Base-by-base conservation (phyloP, 2,329 filamentous ascomycete genomes). In the Ploettnerulaceae sp. region DNA sequence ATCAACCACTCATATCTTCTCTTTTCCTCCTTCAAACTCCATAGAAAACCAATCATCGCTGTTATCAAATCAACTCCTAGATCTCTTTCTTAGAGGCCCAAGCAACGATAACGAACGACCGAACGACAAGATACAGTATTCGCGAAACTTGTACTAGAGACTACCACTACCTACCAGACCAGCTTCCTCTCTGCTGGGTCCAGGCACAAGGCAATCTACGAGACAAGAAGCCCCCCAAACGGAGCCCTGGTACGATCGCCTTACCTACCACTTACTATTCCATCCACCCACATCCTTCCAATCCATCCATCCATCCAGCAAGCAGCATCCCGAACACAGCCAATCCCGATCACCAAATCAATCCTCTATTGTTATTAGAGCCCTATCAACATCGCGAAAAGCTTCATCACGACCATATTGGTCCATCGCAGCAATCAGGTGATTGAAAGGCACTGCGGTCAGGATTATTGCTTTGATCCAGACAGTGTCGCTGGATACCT, bases 361-460 rank as follows among this genome's bases (percentile, higher is more conserved):
- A 47, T 40, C 45, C 49, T 35, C 49, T 26, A 31, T 45, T 35
- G 48, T 51, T 49, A 33, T 37, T 51, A 38, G 53, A 55, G 52
- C 52, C 61, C 61, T 59, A 61, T 61, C 59, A 61, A 20, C 52
- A 46, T 56, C 54, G 49, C 51, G 45, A 60, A 50, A 49, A 51
- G 46, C 58, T 51, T 57, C 59, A 50, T 59, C 45, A 41, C 33
- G 24, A 49, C 51, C 32, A 40, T 50, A 61, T 62, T 63, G 61
- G 61, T 48, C 52, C 46, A 51, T 35, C 15, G 31, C 46, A 21
- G n/a, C 41, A 39, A 59, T 63, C 59, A 52, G 45, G 54, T 64
- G 61, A 64, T 60, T 57, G 32, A 44, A 45, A 28, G 22, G 21
- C 43, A 26, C 59, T 62, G 61, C 60, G 61, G 61, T 52, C 56